Base-by-base conservation (phyloP, 345 rosid genomes). In the Fremontodendron californicum region DNA sequence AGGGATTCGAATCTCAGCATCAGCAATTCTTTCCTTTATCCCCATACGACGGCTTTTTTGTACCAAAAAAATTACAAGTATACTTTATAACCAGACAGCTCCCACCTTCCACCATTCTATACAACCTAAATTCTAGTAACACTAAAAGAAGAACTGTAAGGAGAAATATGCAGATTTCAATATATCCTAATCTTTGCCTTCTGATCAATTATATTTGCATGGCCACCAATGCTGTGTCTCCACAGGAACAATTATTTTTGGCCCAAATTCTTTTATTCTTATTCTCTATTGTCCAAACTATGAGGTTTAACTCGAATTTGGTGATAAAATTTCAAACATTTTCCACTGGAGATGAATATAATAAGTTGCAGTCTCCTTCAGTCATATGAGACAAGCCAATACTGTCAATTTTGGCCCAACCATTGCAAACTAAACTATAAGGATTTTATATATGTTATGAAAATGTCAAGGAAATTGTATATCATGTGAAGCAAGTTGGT, bases 321-420 rank as follows among this genome's bases (percentile, higher is more conserved):
- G 37, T 73, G 31, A 13, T n/a, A 29, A 37, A 73, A 35, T 55
- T 33, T n/a, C 31, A 2, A 6, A 55, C 11, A 8, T 54, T 73
- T 54, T 11, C 65, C 65, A n/a, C 5, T 39, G 71, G 49, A 40
- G 46, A 54, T 12, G 45, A 8, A 55, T 31, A 51, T 6, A 18
- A 19, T 12, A 48, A 16, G 25, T 40, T 43, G 27, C 48, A 29
- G 21, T 71, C 42, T 27, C 29, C 75, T 49, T 51, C 63, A 31
- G 5, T 52, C n/a, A 55, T 21, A 31, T 73, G 37, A 73, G 33
- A 39, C 42, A 21, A 73, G 49, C 49, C 25, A 35, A 5, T 35
- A 71, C 45, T 29, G 75, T n/a, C 62, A 33, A 71, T n/a, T 51
- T 71, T 52, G 57, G 62, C 25, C 46, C 16, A 71, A 71, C 25